A percentile compares a stretch with the other conserved stretches of the same genome.
Conservation (phyloP, 2,329 filamentous ascomycete species). For the Macrophomina tecta region DNA sequence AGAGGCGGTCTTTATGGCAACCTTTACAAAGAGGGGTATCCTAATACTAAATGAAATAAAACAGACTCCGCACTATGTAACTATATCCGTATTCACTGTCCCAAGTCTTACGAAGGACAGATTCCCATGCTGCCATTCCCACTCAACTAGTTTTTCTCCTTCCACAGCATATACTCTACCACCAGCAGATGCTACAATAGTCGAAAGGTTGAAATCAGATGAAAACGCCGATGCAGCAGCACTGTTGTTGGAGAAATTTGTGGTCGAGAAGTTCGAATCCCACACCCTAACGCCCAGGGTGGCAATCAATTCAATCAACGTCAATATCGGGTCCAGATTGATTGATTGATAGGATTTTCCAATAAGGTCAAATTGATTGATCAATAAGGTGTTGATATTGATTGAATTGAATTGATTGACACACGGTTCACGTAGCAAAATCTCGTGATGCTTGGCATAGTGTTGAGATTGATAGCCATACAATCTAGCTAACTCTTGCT, state of each 20-base stretch:
- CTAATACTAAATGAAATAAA: background rate
- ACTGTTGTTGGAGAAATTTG: background rate
- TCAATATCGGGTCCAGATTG: no score
- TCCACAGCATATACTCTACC: conserved; percentile 2
- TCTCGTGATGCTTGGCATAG: no score
- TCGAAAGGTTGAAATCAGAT: background rate
- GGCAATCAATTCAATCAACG: no score
- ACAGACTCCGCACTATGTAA: background rate
- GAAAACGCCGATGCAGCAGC: conserved; percentile 5
- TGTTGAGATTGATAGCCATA: no score
- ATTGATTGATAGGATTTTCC: no score
- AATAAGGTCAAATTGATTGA: no score
- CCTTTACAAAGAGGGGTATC: background rate
- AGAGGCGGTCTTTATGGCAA: background rate
- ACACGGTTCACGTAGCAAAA: no score
- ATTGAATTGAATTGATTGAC: no score
- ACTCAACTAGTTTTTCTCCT: background rate
- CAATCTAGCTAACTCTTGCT: no score
- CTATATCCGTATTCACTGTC: conserved; percentile 3
- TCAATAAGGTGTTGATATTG: no score
- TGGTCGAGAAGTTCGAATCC: background rate
- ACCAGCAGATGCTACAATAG: background rate
- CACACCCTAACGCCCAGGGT: background rate
- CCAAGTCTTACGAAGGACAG: background rate
- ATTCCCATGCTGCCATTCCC: conserved; percentile 10